Conservation (phyloP, 2,329 filamentous ascomycete genomes). For the Dothistroma septosporum region DNA sequence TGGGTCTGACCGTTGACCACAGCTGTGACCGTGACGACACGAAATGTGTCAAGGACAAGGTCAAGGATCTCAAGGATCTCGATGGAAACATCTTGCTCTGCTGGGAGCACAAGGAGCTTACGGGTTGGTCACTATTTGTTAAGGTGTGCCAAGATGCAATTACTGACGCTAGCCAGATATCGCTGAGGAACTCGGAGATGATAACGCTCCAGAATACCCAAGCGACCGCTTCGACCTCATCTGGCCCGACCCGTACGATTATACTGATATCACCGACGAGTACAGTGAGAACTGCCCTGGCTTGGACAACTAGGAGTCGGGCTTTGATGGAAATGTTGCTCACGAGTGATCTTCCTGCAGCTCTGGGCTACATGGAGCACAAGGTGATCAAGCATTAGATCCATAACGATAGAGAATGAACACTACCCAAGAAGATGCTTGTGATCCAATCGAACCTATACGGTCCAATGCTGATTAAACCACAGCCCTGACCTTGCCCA, state of each 20-base stretch:
- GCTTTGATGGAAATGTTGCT: background rate
- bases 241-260: conserved; percentile 54
- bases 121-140: background rate
- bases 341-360: background rate
- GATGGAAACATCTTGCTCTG: conserved; percentile 58
- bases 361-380: background rate
- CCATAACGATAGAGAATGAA: background rate
- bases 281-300: conserved; percentile 54
- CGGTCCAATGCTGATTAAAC: background rate
- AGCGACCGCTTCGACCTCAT: conserved; percentile 49
- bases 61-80: conserved; percentile 45
- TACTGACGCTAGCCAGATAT: conserved; percentile 45
- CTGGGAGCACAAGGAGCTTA: conserved; percentile 53
- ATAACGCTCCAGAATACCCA: conserved; percentile 50
- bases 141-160: background rate
- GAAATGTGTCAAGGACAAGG: conserved; percentile 51
- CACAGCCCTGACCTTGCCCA: background rate
- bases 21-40: conserved; percentile 55
- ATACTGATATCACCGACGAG: conserved; percentile 43
- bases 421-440: background rate
- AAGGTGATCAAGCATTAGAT: background rate
- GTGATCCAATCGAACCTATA: too few species aligned
- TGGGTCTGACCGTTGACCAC: conserved; percentile 53
- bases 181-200: conserved; percentile 49
- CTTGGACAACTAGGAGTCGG: conserved; percentile 39